These are phyloP conservation scores for Backusella westeae DNA, from an alignment of 192 early-diverging fungal genomes.

Conservation along the genomic window DNA sequence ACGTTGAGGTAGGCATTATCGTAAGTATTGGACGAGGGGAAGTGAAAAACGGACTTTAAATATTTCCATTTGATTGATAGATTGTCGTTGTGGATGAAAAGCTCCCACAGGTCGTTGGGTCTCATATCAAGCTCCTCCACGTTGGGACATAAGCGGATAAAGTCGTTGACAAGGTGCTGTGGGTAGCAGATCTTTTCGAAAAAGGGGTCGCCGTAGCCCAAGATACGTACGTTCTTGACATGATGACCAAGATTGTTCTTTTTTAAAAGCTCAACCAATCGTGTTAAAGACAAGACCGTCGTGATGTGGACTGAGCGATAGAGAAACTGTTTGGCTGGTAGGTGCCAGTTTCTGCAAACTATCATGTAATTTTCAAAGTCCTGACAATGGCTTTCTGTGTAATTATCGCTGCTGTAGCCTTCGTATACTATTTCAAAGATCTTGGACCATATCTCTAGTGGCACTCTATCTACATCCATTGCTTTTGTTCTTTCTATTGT, in stretches of 20 bases:
- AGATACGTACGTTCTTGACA: constrained; percentile 1
- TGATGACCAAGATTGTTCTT: not conserved
- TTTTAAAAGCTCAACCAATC: not conserved
- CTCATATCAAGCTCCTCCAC: not conserved
- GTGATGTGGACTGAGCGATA: not conserved
- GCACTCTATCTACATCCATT: not conserved
- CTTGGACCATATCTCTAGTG: not conserved
- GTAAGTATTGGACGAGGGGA: not conserved
- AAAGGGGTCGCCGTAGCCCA: not conserved
- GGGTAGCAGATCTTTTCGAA: not conserved
- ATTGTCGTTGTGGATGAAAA: not conserved
- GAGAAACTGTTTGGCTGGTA: not conserved
- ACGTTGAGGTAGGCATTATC: not conserved
- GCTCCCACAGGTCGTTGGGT: not conserved
- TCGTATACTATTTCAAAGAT: not conserved
- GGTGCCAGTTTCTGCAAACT: not conserved
- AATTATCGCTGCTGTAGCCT: not conserved
- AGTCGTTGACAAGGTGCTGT: not conserved
- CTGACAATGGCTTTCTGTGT: not conserved
- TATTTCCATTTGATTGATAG: not conserved
- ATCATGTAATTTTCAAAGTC: not conserved
- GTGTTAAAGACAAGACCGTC: not conserved
- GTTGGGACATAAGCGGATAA: not conserved
- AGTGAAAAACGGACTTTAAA: not conserved
- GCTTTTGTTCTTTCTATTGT: not conserved